phyloP scores from a whole-genome alignment of 2,329 filamentous ascomycete species.

The Stromatinia cepivora region DNA sequence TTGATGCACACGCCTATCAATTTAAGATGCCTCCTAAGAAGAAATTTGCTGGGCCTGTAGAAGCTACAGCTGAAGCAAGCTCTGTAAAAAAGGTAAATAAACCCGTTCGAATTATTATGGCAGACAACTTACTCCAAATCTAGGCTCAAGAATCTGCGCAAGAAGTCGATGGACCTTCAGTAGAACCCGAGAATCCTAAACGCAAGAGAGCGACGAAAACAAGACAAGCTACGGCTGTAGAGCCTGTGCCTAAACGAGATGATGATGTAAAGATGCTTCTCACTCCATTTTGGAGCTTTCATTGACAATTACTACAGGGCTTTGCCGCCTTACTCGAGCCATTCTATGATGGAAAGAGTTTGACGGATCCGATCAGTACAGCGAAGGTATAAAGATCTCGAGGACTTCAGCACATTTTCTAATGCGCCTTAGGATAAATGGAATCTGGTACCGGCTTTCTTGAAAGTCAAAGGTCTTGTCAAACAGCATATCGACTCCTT shows the following conservation, averaged over 20 bases:
- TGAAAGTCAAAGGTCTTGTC: constrained; percentile 93
- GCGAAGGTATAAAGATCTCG: constrained; percentile 45
- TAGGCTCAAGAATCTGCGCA: constrained; percentile 15
- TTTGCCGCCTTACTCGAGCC: constrained; percentile 67
- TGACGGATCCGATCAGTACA: constrained; percentile 69
- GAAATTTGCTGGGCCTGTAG: constrained; percentile 20
- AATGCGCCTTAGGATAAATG: constrained; percentile 79
- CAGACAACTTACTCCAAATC: constrained; percentile 6
- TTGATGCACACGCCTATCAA: neutral
- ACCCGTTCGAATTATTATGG: neutral
- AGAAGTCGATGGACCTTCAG: constrained; percentile 6
- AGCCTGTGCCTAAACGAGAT: constrained; percentile 26
- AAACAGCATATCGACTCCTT: constrained; percentile 91
- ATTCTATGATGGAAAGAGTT: constrained; percentile 67
- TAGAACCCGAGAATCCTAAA: constrained; percentile 34
- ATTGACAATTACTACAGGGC: constrained; percentile 38
- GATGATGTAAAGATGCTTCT: constrained; percentile 34
- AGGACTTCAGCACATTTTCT: constrained; percentile 22
- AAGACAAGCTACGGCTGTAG: constrained; percentile 27
- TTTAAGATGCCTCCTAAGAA: constrained; percentile 26
- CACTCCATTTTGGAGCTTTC: neutral
- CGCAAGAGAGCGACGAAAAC: constrained; percentile 28
- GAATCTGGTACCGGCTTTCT: constrained; percentile 93
- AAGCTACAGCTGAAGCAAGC: constrained; percentile 4
- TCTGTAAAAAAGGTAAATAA: constrained; percentile 8